Evolutionary conservation across 2,329 filamentous ascomycete species (phyloP).

Genomic region (Alternaria tenuissima): DNA sequence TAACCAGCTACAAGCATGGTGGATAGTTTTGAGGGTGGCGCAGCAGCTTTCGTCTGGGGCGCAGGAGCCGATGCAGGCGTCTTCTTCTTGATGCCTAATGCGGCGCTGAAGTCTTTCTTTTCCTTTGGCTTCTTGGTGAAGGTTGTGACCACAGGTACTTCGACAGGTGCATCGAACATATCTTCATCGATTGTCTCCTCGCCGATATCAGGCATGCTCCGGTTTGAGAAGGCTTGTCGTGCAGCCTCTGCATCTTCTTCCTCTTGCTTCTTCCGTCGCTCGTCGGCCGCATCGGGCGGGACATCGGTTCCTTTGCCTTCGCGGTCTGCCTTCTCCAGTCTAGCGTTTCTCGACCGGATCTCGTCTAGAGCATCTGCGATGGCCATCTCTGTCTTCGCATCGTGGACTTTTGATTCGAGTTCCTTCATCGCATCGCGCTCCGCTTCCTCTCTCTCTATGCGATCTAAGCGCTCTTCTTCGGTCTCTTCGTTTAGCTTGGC

Average conservation of each 20-base stretch:
- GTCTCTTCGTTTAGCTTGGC: slow-evolving; percentile 75
- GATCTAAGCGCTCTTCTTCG: slow-evolving; percentile 84
- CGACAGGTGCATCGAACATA: slow-evolving; percentile 48
- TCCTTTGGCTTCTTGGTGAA: slow-evolving; percentile 83
- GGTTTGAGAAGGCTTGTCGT: slow-evolving; percentile 72
- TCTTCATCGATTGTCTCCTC: slow-evolving; percentile 60
- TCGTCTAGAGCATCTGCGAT: slow-evolving; percentile 96
- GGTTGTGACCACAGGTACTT: slow-evolving; percentile 57
- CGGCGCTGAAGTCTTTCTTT: slow-evolving; percentile 81
- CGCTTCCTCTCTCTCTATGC: slow-evolving; percentile 79
- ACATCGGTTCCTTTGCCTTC: slow-evolving; percentile 66
- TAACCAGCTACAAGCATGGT: slow-evolving; percentile 41
- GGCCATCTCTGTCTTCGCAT: slow-evolving; percentile 94
- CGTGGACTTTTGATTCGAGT: slow-evolving; percentile 89
- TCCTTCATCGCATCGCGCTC: slow-evolving; percentile 95
- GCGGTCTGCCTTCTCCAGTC: slow-evolving; percentile 78
- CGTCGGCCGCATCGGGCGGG: slow-evolving; percentile 60
- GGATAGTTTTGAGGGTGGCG: slow-evolving; percentile 30
- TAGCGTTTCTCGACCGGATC: slow-evolving; percentile 89
- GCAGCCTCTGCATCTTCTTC: slow-evolving; percentile 85
- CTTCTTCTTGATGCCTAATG: slow-evolving; percentile 78
- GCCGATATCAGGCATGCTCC: slow-evolving; percentile 55
- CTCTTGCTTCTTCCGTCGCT: slow-evolving; percentile 72
- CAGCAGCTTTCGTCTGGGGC: slow-evolving; percentile 18
- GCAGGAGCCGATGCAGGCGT: slow-evolving; percentile 16